Percentiles rank a stretch among this genome's conserved stretches.
Conservation (phyloP, 2,329 filamentous ascomycete species). For the Talaromyces rugulosus region DNA sequence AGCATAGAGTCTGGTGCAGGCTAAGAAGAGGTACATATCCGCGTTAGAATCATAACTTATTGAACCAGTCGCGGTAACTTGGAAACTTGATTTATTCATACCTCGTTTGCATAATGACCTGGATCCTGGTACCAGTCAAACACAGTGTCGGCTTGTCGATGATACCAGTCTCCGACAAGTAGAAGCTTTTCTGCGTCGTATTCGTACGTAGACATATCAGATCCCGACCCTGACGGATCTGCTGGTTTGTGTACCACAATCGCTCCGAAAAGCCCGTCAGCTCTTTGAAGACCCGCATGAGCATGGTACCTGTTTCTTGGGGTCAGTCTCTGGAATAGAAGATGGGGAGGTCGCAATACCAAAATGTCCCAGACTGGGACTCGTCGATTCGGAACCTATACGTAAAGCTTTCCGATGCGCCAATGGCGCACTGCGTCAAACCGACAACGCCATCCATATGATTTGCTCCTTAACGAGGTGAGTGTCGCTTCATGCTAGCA, state of each 20-base stretch:
- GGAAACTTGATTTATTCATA: conserved; percentile 13
- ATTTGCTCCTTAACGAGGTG: background rate
- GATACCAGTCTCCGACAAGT: conserved; percentile 49
- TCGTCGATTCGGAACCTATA: background rate
- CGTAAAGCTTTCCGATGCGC: background rate
- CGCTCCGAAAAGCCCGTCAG: conserved; percentile 47
- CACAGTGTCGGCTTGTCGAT: conserved; percentile 37
- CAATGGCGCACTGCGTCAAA: conserved; percentile 64
- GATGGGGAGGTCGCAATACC: background rate
- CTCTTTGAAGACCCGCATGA: conserved; percentile 40
- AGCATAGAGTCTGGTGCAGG: conserved; percentile 47
- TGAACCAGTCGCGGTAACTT: background rate
- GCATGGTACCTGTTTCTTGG: conserved; percentile 40
- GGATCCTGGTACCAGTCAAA: conserved; percentile 40
- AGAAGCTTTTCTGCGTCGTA: conserved; percentile 41
- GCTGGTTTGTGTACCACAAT: conserved; percentile 40
- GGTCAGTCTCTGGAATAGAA: background rate
- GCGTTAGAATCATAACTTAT: background rate
- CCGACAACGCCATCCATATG: conserved; percentile 65
- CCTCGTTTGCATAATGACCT: conserved; percentile 41
- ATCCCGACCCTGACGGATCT: conserved; percentile 11
- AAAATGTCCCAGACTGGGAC: background rate
- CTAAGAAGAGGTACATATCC: conserved; percentile 19
- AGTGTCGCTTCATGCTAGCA: background rate
- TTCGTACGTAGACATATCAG: conserved; percentile 12